These are phyloP conservation scores for Litsea cubeba DNA, from an alignment of 164 flowering plant species.

Conservation along the genomic window DNA sequence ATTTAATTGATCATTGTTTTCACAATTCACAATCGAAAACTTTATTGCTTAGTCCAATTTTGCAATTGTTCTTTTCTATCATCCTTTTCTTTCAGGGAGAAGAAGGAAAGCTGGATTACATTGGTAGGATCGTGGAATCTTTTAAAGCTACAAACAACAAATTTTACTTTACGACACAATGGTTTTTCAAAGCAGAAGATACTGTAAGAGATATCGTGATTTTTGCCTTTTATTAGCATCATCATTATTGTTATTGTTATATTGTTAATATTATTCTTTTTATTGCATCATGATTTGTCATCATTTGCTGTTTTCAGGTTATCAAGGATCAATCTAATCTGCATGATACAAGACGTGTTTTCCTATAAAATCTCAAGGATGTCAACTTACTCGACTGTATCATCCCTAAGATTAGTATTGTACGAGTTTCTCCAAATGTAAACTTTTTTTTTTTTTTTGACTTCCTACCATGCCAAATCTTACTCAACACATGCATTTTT, in stretches of 20 bases:
- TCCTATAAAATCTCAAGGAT: conserved; percentile 53
- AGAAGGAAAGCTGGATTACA: conserved; percentile 34
- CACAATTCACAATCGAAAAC: too few species aligned
- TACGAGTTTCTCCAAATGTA: conserved; percentile 30
- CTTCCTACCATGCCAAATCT: background rate
- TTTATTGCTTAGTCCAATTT: too few species aligned
- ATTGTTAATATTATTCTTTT: background rate
- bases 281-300: background rate
- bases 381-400: conserved; percentile 71
- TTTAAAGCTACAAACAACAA: conserved; percentile 47
- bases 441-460: background rate
- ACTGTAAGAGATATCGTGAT: conserved; percentile 42
- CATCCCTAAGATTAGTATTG: conserved; percentile 41
- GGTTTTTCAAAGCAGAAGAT: conserved; percentile 68
- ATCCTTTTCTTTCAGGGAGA: conserved; percentile 32
- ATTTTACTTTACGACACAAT: conserved; percentile 50
- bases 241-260: background rate
- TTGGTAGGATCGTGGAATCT: conserved; percentile 60
- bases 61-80: too few species aligned
- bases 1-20: too few species aligned
- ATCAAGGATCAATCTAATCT: conserved; percentile 8
- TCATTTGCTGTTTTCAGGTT: conserved; percentile 26
- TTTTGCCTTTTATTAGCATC: background rate
- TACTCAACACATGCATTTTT: background rate
- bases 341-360: conserved; percentile 45